Base-by-base conservation (phyloP, 164 flowering plant species). In the Stephania japonica region DNA sequence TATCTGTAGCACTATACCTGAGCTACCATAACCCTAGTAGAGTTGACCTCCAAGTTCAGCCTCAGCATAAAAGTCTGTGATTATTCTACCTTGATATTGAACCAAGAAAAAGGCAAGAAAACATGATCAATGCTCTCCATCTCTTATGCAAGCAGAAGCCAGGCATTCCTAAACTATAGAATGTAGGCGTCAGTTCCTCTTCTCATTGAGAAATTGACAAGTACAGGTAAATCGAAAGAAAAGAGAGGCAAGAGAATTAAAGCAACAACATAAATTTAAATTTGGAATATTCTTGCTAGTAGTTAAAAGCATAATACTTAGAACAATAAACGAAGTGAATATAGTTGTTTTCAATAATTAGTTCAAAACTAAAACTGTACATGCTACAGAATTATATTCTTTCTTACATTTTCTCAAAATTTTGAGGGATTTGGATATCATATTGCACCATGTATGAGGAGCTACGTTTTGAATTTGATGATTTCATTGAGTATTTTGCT, bases 351-450 rank as follows among this genome's bases (percentile, higher is more conserved):
- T 18, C 8, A 70, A 70, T 6, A 21, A n/a, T 1, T 68, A 32
- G 38, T 32, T 32, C 38, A 63, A 68, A 32, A 16, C 2, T 38
- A 32, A 73, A 64, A 23, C 0, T 66, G n/a, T 53, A 26, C 41
- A 42, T 74, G n/a, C 16, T 6, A 65, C 3, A 32, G 10, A n/a
- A 59, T n/a, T n/a, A n/a, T 5, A 10, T 62, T 9, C 4, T 42
- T 32, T 79, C 94, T 81, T 73, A 95, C 99, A 91, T 64, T 80
- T 95, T 95, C 82, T 90, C 91, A 79, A 79, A 95, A 81, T 80
- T 91, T 65, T 82, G 85, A 32, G 99, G 99, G 70, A 91, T 72
- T 72, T 84, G 83, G 63, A 88, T 8, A 65, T 81, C 77, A 65
- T 70, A 65, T 5, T 79, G 71, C 42, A 42, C 71, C 64, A 72